Conservation (phyloP, 495 filamentous ascomycete genomes). For the Penicillium arizonense region DNA sequence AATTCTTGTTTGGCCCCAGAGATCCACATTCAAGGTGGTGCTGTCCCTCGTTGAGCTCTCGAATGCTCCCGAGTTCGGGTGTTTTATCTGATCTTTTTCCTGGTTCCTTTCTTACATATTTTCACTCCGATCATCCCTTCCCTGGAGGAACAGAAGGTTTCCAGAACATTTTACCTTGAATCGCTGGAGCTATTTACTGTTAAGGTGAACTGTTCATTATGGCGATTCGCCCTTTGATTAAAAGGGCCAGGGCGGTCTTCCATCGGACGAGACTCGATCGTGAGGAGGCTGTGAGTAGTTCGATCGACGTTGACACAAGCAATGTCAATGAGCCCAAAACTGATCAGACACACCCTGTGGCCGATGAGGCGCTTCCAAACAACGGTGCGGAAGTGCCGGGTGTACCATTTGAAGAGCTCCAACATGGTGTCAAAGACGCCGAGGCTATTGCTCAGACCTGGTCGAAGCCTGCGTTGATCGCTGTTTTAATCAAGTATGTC, state of each 20-base stretch:
- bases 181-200: not conserved
- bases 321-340: slow-evolving; percentile 1
- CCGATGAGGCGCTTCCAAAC: slow-evolving; percentile 4
- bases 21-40: not conserved
- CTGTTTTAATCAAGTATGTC: slow-evolving; percentile 35
- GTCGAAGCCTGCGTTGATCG: slow-evolving; percentile 27
- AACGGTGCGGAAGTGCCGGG: slow-evolving; percentile 7
- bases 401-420: slow-evolving; percentile 12
- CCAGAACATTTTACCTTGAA: not conserved
- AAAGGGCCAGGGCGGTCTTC: slow-evolving; percentile 9
- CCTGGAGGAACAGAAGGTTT: not conserved
- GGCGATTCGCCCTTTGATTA: slow-evolving; percentile 8
- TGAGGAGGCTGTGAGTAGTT: slow-evolving; percentile 3
- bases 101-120: not conserved
- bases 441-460: slow-evolving; percentile 38
- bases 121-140: not conserved
- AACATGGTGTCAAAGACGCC: slow-evolving; percentile 35
- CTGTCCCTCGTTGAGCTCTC: not conserved
- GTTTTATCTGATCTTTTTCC: slow-evolving; percentile 4
- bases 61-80: slow-evolving; percentile 11
- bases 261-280: slow-evolving; percentile 1
- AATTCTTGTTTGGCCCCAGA: slow-evolving; percentile 4
- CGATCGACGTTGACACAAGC: not conserved
- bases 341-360: not conserved
- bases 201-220: not conserved